Evolutionary conservation across 495 filamentous ascomycete species (phyloP).

Genomic region (Melanomma pulvis-pyrius): DNA sequence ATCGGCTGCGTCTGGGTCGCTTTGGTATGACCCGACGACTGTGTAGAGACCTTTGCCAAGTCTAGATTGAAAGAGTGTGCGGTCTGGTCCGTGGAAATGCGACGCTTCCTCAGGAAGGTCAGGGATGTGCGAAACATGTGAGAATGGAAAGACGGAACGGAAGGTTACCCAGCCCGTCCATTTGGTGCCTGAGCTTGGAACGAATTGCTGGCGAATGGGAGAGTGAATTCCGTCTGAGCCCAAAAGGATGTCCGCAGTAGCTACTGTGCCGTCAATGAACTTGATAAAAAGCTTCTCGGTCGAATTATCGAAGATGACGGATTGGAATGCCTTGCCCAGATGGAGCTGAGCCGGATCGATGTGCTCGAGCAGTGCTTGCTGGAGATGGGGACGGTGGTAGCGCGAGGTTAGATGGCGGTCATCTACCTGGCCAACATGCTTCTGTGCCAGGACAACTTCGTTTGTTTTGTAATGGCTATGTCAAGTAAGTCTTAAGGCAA

Average conservation of each 20-base stretch:
- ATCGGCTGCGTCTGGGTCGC: conserved; percentile 45
- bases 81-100: conserved; percentile 55
- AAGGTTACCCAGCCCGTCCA: conserved; percentile 54
- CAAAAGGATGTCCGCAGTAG: conserved; percentile 42
- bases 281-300: conserved; percentile 27
- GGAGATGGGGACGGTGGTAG: conserved; percentile 54
- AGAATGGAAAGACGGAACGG: conserved; percentile 50
- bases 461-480: conserved; percentile 51
- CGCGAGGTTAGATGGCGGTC: conserved; percentile 52
- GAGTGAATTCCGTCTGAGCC: conserved; percentile 46
- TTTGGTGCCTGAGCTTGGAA: conserved; percentile 47
- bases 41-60: conserved; percentile 52
- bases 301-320: conserved; percentile 11
- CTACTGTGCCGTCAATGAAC: conserved; percentile 40
- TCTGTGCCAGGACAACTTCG: conserved; percentile 50
- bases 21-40: conserved; percentile 51
- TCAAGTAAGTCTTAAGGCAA: background rate
- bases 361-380: conserved; percentile 50
- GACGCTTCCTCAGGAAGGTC: conserved; percentile 50
- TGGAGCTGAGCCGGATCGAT: conserved; percentile 36
- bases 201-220: conserved; percentile 43
- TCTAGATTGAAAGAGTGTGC: conserved; percentile 53
- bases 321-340: conserved; percentile 40
- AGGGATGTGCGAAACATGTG: conserved; percentile 43
- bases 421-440: conserved; percentile 45